Evolutionary conservation across 805 yeast genomes (phyloP), one percentile per base, ranked within the genome.

Genomic region (Yarrowia sp.): DNA sequence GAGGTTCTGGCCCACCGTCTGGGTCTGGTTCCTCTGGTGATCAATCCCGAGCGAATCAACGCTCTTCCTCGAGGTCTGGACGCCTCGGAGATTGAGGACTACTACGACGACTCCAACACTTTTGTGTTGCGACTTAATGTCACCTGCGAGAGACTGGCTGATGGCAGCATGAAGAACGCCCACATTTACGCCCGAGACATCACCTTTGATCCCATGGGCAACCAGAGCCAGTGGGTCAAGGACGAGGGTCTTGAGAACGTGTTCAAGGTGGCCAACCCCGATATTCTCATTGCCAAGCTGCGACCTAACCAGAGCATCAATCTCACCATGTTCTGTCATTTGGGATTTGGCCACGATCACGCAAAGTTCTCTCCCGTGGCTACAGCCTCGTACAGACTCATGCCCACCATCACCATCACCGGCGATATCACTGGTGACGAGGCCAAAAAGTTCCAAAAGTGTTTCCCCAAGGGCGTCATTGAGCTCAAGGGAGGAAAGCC

Each of bases 311-410:
- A 95, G 79, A 98, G 95, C 77, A 92, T 95, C 68, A 84, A 93
- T 28, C 81, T 95, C 69, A 82, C 92, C 73, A 96, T 89, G 65
- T 97, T 92, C 78, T 95, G 98, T 75, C 81, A 92, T 32, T 81
- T 93, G 67, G 99, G 99, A 66, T 78, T 90, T 69, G 99, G 98
- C 62, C 78, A 91, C 44, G 99, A 95, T 76, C 99, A 95, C 77
- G 98, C 99, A 66, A 95, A 95, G 77, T 95, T 90, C 75, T 91
- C 98, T 8, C 99, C 99, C 5, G 99, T 95, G 11, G 84, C 96
- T 17, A 95, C 99, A 14, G 98, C 99, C 2, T 90, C 97, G 14
- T 95, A 95, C 78, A 84, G 99, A 77, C 81, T 95, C 73, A 77
- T 95, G 79, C 99, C 99, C 16, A 87, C 85, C 26, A 92, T 92